Evolutionary conservation across 768 basidiomycete species (phyloP).

Genomic region (Erythrobasidium yunnanense): DNA sequence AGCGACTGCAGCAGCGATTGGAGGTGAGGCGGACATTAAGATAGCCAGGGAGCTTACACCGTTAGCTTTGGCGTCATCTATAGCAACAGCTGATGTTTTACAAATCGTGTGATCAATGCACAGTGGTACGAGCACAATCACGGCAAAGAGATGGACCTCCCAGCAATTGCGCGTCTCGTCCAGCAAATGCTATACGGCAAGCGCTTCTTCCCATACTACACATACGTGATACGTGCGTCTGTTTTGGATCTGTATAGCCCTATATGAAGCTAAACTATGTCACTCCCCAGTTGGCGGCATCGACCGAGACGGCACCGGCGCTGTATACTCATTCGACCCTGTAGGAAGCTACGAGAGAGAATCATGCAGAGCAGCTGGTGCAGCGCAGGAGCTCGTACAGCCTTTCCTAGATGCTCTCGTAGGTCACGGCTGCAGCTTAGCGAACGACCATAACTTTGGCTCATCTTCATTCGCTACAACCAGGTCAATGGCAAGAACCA

Average conservation of each 20-base stretch:
- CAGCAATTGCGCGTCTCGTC: slow-evolving; percentile 91
- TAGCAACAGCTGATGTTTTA: neutral
- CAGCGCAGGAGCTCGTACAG: slow-evolving; percentile 85
- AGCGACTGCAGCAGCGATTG: slow-evolving; percentile 84
- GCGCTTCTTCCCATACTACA: slow-evolving; percentile 97
- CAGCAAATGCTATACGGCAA: slow-evolving; percentile 95
- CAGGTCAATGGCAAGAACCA: slow-evolving; percentile 99
- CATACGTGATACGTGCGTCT: slow-evolving; percentile 55
- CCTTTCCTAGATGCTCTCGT: slow-evolving; percentile 99
- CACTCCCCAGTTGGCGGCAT: slow-evolving; percentile 35
- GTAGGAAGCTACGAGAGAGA: slow-evolving; percentile 97
- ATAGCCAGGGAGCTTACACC: neutral
- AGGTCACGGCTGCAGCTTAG: slow-evolving; percentile 40
- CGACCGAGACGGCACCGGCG: slow-evolving; percentile 55
- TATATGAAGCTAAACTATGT: neutral
- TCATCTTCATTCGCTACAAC: slow-evolving; percentile 46
- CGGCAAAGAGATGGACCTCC: slow-evolving; percentile 91
- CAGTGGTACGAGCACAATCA: slow-evolving; percentile 98
- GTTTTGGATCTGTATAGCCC: neutral
- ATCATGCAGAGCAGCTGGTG: slow-evolving; percentile 88
- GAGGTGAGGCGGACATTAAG: slow-evolving; percentile 54
- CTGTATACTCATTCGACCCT: slow-evolving; percentile 99
- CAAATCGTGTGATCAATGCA: neutral
- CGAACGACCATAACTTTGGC: too few relatives aligned
- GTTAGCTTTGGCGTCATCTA: neutral